These are phyloP conservation scores for Pseudogymnoascus sp. DNA, from an alignment of 2,329 filamentous ascomycete species.

Conservation along the genomic window DNA sequence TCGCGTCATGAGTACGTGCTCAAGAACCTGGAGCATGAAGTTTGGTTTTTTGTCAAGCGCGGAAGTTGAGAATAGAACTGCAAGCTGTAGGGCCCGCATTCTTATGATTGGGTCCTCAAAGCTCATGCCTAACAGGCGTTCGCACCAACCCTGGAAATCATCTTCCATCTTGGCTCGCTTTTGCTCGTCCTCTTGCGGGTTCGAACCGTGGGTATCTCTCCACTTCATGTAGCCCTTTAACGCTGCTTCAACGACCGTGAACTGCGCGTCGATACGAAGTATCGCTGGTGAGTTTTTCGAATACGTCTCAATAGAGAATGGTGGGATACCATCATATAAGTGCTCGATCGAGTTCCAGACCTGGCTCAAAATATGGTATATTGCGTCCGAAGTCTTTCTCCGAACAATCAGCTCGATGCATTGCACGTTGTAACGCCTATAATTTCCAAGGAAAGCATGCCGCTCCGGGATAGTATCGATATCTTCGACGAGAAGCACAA, in stretches of 20 bases:
- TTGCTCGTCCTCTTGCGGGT: constrained; percentile 42
- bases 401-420: constrained; percentile 83
- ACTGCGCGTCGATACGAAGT: constrained; percentile 78
- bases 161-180: constrained; percentile 51
- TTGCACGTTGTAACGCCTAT: constrained; percentile 79
- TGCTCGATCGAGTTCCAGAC: constrained; percentile 67
- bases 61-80: constrained; percentile 76
- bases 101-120: constrained; percentile 79
- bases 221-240: constrained; percentile 85
- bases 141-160: constrained; percentile 65
- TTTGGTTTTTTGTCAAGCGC: constrained; percentile 67
- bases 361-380: constrained; percentile 76
- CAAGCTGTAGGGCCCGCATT: constrained; percentile 71
- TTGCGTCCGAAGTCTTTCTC: constrained; percentile 73
- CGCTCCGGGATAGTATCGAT: constrained; percentile 91
- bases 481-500: constrained; percentile 81
- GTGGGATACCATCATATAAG: constrained; percentile 62
- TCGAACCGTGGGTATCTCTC: constrained; percentile 45
- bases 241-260: constrained; percentile 79
- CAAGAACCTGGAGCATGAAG: constrained; percentile 83
- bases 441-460: constrained; percentile 93
- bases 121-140: constrained; percentile 58
- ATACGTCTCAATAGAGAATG: constrained; percentile 57
- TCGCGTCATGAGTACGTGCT: constrained; percentile 81
- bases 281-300: constrained; percentile 64